Conservation (phyloP, 345 rosid genomes). For the Brassica rapa region DNA sequence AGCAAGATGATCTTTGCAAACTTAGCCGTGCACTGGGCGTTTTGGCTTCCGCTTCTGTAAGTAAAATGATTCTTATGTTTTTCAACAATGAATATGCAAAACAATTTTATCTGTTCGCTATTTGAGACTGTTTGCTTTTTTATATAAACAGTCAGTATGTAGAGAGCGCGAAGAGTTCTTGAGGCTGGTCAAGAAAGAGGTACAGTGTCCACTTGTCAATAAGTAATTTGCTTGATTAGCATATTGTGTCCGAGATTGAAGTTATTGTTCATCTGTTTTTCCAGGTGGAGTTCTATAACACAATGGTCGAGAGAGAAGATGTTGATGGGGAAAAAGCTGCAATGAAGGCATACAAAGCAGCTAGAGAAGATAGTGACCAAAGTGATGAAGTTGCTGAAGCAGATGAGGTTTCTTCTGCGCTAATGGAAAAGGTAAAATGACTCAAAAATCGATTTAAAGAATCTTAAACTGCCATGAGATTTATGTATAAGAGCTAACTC, state of each 20-base stretch:
- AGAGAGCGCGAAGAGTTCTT: slow-evolving; percentile 89
- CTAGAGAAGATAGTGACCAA: slow-evolving; percentile 64
- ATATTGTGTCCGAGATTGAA: slow-evolving; percentile 6
- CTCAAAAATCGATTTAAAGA: neutral
- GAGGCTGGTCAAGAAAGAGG: slow-evolving; percentile 88
- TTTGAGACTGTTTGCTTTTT: slow-evolving; percentile 26
- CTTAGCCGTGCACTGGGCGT: slow-evolving; percentile 85
- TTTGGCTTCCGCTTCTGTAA: slow-evolving; percentile 94
- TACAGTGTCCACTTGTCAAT: slow-evolving; percentile 32
- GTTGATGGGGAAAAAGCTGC: slow-evolving; percentile 70
- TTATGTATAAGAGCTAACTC: slow-evolving; percentile 18
- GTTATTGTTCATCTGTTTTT: slow-evolving; percentile 20
- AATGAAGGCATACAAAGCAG: slow-evolving; percentile 79
- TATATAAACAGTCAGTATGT: slow-evolving; percentile 73
- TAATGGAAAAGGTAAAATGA: slow-evolving; percentile 62
- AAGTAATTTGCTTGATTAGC: slow-evolving; percentile 13
- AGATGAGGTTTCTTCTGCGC: slow-evolving; percentile 75
- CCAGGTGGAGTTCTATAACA: slow-evolving; percentile 88
- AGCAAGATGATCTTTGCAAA: slow-evolving; percentile 76
- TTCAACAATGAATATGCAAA: slow-evolving; percentile 5
- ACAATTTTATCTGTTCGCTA: slow-evolving; percentile 5
- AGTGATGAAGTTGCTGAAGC: slow-evolving; percentile 52
- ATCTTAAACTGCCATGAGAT: neutral
- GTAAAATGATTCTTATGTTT: slow-evolving; percentile 37
- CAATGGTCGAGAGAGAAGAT: slow-evolving; percentile 74